Conservation (phyloP, 2,329 filamentous ascomycete species). For the Laburnicola sp. region DNA sequence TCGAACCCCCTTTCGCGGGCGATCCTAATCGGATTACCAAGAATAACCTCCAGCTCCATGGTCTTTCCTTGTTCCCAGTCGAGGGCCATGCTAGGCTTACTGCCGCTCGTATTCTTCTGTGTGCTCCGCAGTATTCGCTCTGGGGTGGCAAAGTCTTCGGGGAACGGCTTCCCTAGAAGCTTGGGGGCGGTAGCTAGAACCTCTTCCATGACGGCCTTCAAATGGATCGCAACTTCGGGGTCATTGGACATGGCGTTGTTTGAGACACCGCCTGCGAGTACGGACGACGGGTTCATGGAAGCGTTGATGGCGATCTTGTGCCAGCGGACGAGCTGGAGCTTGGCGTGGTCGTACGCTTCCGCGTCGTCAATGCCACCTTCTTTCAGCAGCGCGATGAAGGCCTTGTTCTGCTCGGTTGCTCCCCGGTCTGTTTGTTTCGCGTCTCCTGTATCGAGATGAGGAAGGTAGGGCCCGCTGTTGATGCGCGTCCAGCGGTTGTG, state of each 20-base stretch:
- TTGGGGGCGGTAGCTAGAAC: constrained; percentile 66
- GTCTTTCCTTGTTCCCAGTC: constrained; percentile 69
- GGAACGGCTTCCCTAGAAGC: constrained; percentile 65
- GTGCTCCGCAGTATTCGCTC: constrained; percentile 67
- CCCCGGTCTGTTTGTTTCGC: constrained; percentile 27
- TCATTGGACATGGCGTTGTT: constrained; percentile 70
- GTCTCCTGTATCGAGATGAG: constrained; percentile 47
- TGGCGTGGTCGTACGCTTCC: constrained; percentile 64
- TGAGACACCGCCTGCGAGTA: constrained; percentile 65
- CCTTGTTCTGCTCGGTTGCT: constrained; percentile 51
- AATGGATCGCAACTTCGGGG: constrained; percentile 63
- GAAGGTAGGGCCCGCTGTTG: constrained; percentile 68
- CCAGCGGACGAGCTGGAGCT: constrained; percentile 71
- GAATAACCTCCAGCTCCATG: constrained; percentile 72
- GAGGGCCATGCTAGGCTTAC: constrained; percentile 65
- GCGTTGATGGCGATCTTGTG: constrained; percentile 79
- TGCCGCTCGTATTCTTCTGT: constrained; percentile 63
- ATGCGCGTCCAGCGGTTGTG: constrained; percentile 77
- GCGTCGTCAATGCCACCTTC: constrained; percentile 69
- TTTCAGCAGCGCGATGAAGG: constrained; percentile 59
- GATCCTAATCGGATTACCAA: constrained; percentile 70
- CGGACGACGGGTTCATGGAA: constrained; percentile 72
- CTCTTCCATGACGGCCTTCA: constrained; percentile 70
- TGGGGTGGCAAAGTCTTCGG: constrained; percentile 61
- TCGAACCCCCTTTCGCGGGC: constrained; percentile 65